Evolutionary conservation across 108 stramenopile genomes (phyloP).

Genomic region (Chaetoceros muelleri): DNA sequence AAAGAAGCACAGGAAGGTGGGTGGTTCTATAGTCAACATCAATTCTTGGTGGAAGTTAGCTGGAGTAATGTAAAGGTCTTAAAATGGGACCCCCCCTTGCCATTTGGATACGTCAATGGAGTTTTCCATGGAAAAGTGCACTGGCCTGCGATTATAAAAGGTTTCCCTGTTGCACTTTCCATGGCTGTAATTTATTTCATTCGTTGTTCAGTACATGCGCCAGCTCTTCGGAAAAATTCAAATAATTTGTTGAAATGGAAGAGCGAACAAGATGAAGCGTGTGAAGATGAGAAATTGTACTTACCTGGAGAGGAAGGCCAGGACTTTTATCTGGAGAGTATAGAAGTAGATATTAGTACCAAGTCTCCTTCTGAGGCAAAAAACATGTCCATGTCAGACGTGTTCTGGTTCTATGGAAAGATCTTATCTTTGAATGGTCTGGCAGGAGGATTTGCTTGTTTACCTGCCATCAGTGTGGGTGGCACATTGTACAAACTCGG

Average conservation of each 20-base stretch:
- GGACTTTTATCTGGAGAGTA: constrained; percentile 24
- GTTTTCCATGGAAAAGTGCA: constrained; percentile 25
- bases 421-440: constrained; percentile 23
- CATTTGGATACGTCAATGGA: constrained; percentile 27
- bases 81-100: constrained; percentile 28
- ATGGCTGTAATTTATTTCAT: constrained; percentile 62
- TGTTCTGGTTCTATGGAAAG: constrained; percentile 22
- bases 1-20: constrained; percentile 33
- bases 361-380: background rate
- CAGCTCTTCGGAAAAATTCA: constrained; percentile 7
- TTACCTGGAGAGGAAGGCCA: constrained; percentile 49
- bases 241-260: background rate
- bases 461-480: constrained; percentile 33
- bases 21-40: constrained; percentile 50
- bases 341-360: constrained; percentile 1
- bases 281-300: constrained; percentile 2
- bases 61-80: background rate
- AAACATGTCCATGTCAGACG: constrained; percentile 12
- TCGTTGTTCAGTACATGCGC: constrained; percentile 54
- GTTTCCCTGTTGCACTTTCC: constrained; percentile 35
- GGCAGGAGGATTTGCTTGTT: constrained; percentile 28
- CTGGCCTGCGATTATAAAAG: constrained; percentile 46
- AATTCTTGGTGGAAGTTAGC: constrained; percentile 19
- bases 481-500: constrained; percentile 50
- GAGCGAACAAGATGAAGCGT: background rate